These are phyloP conservation scores for Cymbopogon citratus DNA, from an alignment of 176 grass and related monocot species.

Conservation along the genomic window DNA sequence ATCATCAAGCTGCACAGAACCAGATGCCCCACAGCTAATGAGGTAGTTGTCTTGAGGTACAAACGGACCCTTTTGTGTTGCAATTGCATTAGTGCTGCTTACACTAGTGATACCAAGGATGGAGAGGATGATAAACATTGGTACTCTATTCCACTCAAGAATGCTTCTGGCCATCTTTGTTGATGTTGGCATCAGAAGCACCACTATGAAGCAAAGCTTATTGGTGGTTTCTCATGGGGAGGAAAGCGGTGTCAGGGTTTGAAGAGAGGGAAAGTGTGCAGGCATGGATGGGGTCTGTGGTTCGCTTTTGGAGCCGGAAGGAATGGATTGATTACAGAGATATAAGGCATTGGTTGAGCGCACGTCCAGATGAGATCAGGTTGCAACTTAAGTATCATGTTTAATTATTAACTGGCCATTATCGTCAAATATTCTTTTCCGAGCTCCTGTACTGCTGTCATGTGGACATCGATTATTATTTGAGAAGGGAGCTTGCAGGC, in stretches of 20 bases:
- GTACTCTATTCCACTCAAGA: constrained; percentile 19
- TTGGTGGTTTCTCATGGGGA: constrained; percentile 29
- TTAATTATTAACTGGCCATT: background rate
- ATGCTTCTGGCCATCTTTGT: constrained; percentile 29
- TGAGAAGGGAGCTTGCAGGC: constrained; percentile 12
- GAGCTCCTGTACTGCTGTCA: constrained; percentile 6
- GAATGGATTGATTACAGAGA: background rate
- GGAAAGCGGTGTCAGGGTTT: constrained; percentile 17
- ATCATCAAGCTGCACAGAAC: constrained; percentile 61
- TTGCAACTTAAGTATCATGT: constrained; percentile 7
- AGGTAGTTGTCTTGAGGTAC: constrained; percentile 74
- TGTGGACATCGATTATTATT: background rate
- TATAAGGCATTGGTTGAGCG: constrained; percentile 30
- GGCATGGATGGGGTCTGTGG: constrained; percentile 22
- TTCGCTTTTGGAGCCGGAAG: constrained; percentile 33
- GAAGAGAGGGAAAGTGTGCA: background rate
- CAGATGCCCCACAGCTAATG: constrained; percentile 58
- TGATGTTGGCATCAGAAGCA: constrained; percentile 36
- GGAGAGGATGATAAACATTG: constrained; percentile 32
- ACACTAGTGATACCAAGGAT: constrained; percentile 22
- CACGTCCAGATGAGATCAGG: constrained; percentile 29
- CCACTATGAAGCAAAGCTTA: constrained; percentile 17
- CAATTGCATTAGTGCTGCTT: constrained; percentile 32
- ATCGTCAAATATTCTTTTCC: constrained; percentile 10
- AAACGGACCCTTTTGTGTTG: constrained; percentile 39